Evolutionary conservation across 129 eudicot species (phyloP), one percentile per base, ranked within the genome.

Genomic region (Flaveria trinervia): DNA sequence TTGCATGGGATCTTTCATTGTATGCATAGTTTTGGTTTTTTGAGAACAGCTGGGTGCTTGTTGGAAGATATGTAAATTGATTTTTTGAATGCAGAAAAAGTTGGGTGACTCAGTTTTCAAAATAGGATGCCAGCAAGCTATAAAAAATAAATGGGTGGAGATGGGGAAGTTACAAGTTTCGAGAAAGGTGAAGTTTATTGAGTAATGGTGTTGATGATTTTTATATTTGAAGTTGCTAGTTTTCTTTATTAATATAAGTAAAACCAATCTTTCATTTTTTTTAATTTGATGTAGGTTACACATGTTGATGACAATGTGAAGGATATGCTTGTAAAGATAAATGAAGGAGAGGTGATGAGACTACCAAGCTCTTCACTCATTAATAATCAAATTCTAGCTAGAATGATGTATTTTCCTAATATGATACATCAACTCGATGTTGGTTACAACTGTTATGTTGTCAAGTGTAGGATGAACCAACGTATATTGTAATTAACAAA

Each of bases 101-200:
- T 11, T 92, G 81, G 88, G 89, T 61, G 79, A 90, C 56, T 25
- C 87, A 0, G 66, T 89, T 66, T 88, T 79, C 77, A 83, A 82
- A 81, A 89, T 91, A 61, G 97, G 97, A 62, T 36, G 74, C 50
- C 73, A 73, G 69, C 96, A 95, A 76, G 97, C 96, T 11, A 87
- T 83, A 71, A 91, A 92, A 71, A 95, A 95, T 76, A 85, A 83
- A 68, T 95, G 99, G 99, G 83, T 92, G 64, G 96, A 88, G 83
- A 86, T 88, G 82, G 93, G 81, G 65, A 92, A 91, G 73, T 16
- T 80, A 25, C 82, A 84, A 66, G 96, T 86, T 7, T 78, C 87
- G 41, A 84, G 87, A 76, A 92, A 95, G 97, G 98, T 94, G 87
- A 84, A 72, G 77, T 18, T 74, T 41, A n/a, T 73, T 13, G 20